Percentiles rank a stretch among this genome's conserved stretches.
These are phyloP conservation scores for Podospora appendiculata DNA, from an alignment of 495 filamentous ascomycete species.

Conservation along the genomic window DNA sequence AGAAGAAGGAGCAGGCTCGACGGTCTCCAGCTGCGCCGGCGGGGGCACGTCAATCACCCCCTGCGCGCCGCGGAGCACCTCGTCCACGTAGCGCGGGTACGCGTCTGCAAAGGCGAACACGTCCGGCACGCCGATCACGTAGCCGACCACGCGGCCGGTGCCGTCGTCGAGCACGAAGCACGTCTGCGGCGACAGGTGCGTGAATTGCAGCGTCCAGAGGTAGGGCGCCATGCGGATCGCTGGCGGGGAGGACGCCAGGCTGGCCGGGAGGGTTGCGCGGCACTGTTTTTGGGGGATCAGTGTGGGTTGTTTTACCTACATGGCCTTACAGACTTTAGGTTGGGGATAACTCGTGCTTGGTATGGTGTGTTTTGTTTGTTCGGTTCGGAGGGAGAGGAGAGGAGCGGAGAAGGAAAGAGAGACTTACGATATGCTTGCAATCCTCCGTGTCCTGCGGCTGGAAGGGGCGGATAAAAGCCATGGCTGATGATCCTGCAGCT, in stretches of 20 bases:
- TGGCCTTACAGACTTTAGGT: not conserved
- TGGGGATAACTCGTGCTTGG: not conserved
- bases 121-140: conserved; percentile 31
- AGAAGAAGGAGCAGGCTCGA: conserved; percentile 12
- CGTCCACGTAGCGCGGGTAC: conserved; percentile 23
- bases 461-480: conserved; percentile 31
- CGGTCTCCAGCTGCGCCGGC: conserved; percentile 13
- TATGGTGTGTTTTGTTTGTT: not conserved
- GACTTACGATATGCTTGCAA: conserved; percentile 27
- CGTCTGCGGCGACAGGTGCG: conserved; percentile 24
- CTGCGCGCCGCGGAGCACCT: conserved; percentile 16
- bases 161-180: conserved; percentile 37
- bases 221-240: conserved; percentile 28
- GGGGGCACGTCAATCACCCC: conserved; percentile 11
- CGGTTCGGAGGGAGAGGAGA: not conserved
- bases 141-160: conserved; percentile 27
- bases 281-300: conserved; percentile 16
- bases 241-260: conserved; percentile 14
- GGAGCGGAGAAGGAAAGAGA: not conserved
- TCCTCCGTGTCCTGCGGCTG: conserved; percentile 22
- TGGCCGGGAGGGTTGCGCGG: conserved; percentile 31
- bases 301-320: not conserved
- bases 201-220: conserved; percentile 38
- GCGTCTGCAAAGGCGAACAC: conserved; percentile 18
- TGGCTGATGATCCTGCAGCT: not conserved